A percentile compares a stretch with the other conserved stretches of the same genome.
Conservation (phyloP, 768 basidiomycete genomes). For the Clavulina sp. region DNA sequence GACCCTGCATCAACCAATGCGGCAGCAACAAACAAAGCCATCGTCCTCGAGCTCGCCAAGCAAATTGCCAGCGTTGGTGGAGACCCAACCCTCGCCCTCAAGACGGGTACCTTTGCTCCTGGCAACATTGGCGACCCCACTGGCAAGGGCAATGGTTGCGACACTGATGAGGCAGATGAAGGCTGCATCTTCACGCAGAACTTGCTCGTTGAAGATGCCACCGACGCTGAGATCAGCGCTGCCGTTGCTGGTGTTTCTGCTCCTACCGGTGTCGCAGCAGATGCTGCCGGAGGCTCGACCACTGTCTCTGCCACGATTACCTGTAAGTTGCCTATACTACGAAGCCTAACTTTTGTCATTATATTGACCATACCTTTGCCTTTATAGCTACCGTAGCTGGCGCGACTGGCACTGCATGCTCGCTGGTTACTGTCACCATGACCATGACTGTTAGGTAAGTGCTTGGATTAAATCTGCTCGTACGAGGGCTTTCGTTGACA, state of each 20-base stretch:
- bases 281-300: neutral
- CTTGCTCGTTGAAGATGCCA: slow-evolving; percentile 37
- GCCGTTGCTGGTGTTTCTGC: slow-evolving; percentile 15
- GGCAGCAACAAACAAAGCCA: slow-evolving; percentile 43
- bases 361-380: neutral
- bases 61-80: slow-evolving; percentile 50
- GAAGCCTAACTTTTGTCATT: neutral
- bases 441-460: no score
- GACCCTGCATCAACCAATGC: slow-evolving; percentile 45
- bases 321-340: neutral
- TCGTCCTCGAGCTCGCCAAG: slow-evolving; percentile 41
- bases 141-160: slow-evolving; percentile 37
- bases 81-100: slow-evolving; percentile 36
- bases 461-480: no score
- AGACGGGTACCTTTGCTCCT: slow-evolving; percentile 45
- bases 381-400: no score
- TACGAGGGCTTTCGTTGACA: no score
- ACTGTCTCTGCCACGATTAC: slow-evolving; percentile 2
- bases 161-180: slow-evolving; percentile 33
- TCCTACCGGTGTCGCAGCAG: neutral
- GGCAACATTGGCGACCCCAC: slow-evolving; percentile 35
- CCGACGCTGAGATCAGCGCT: slow-evolving; percentile 37
- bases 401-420: no score
- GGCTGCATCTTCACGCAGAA: slow-evolving; percentile 53
- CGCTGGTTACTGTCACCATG: no score